Evolutionary conservation across 495 filamentous ascomycete species (phyloP).

Genomic region (Glarea lozoyensis): DNA sequence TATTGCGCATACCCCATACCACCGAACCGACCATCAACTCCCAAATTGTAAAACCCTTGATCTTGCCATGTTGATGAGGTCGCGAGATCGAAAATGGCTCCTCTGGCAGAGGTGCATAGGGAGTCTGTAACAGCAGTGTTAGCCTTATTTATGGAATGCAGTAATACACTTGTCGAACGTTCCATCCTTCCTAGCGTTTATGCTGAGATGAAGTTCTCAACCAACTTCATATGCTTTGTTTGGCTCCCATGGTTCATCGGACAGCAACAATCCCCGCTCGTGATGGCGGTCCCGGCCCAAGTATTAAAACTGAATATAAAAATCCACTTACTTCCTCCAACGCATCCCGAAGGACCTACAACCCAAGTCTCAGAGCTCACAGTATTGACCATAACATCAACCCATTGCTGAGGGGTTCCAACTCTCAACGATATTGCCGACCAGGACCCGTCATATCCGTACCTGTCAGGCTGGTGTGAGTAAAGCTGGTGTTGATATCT

Average conservation of each 20-base stretch:
- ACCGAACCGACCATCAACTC: conserved; percentile 40
- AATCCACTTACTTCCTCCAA: conserved; percentile 20
- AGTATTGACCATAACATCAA: conserved; percentile 49
- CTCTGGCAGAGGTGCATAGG: conserved; percentile 31
- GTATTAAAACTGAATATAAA: too few species aligned
- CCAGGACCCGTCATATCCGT: conserved; percentile 43
- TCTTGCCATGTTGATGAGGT: conserved; percentile 48
- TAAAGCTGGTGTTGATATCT: not conserved
- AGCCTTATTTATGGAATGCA: not conserved
- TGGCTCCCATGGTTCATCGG: too few species aligned
- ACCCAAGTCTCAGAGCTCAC: conserved; percentile 50
- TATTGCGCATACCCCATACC: conserved; percentile 45
- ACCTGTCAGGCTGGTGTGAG: conserved; percentile 19
- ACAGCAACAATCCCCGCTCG: too few species aligned
- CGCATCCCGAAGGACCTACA: conserved; percentile 41
- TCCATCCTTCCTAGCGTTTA: too few species aligned
- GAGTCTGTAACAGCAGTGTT: conserved; percentile 9
- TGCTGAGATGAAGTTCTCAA: too few species aligned
- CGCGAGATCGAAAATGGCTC: conserved; percentile 40
- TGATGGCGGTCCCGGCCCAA: too few species aligned
- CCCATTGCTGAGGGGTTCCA: conserved; percentile 45
- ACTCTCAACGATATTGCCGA: conserved; percentile 44
- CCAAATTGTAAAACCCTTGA: conserved; percentile 45
- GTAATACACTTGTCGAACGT: not conserved
- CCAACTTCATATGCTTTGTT: too few species aligned